A percentile compares a stretch with the other conserved stretches of the same genome.
Evolutionary conservation across 257 asterid genomes (phyloP).

Genomic region (Osmanthus fragrans): DNA sequence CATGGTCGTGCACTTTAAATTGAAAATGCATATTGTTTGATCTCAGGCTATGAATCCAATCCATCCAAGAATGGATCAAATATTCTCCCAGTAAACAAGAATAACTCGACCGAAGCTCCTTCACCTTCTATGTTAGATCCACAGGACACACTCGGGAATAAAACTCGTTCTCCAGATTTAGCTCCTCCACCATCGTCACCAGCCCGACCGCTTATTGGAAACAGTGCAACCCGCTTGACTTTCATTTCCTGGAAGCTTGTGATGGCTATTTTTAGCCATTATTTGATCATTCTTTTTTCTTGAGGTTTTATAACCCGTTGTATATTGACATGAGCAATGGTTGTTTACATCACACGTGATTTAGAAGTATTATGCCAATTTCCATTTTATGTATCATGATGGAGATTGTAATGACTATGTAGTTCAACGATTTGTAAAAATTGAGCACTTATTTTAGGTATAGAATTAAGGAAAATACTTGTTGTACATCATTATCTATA

Average conservation of each 20-base stretch:
- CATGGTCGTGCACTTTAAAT: neutral
- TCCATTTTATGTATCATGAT: neutral
- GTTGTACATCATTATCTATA: too few species aligned
- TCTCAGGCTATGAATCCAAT: constrained; percentile 56
- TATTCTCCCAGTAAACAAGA: constrained; percentile 54
- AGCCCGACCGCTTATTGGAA: constrained; percentile 38
- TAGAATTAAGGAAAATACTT: neutral
- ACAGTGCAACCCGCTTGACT: constrained; percentile 35
- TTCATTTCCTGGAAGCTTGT: constrained; percentile 31
- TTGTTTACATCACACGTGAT: constrained; percentile 26
- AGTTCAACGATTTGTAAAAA: neutral
- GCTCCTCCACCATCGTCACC: constrained; percentile 35
- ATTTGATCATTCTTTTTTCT: constrained; percentile 50
- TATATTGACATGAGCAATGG: neutral
- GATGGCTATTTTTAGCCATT: constrained; percentile 35
- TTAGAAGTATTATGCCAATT: neutral
- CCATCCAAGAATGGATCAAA: constrained; percentile 37
- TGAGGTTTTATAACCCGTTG: constrained; percentile 22
- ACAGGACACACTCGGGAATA: constrained; percentile 55
- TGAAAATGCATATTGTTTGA: neutral
- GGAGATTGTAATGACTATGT: neutral
- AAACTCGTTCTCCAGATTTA: constrained; percentile 30
- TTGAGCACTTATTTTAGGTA: neutral
- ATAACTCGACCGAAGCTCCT: constrained; percentile 52
- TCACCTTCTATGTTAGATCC: constrained; percentile 63